Percentiles rank a stretch among this genome's conserved stretches.
phyloP scores from a whole-genome alignment of 2,329 filamentous ascomycete genomes.

The Apiospora malaysiana region DNA sequence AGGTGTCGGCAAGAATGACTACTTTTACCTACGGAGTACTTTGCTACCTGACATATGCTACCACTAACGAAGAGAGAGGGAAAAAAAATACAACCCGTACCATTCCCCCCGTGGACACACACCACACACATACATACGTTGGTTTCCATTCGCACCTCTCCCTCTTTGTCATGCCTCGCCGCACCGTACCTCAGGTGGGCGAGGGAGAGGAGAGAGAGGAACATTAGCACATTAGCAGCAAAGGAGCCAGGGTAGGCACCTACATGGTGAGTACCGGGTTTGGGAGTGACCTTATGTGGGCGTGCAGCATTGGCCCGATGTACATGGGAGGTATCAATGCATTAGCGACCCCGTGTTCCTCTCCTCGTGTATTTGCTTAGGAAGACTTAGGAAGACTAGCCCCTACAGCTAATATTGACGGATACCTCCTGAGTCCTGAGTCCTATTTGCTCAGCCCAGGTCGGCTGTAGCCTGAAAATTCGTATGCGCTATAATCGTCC shows the following conservation, averaged over 20 bases:
- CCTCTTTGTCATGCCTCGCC: conserved; percentile 1
- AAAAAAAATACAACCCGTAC: too few species aligned
- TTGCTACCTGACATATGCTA: too few species aligned
- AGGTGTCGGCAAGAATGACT: background rate
- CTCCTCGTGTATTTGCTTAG: conserved; percentile 13
- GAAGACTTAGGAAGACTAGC: conserved; percentile 14
- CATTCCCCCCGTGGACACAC: too few species aligned
- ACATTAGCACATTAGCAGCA: background rate
- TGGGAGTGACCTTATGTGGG: background rate
- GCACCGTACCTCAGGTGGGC: conserved; percentile 1
- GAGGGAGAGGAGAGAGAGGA: background rate
- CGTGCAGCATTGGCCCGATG: background rate
- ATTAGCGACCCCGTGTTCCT: conserved; percentile 17
- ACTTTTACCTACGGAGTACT: too few species aligned
- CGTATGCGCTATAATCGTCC: background rate
- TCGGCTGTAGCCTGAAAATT: conserved; percentile 10
- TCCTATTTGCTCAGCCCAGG: background rate
- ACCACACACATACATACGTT: too few species aligned
- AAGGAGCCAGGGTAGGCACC: background rate
- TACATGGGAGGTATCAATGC: conserved; percentile 6
- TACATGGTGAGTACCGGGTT: conserved; percentile 4
- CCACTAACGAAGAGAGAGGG: too few species aligned
- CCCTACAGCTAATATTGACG: conserved; percentile 12
- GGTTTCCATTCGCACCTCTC: background rate
- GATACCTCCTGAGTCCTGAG: conserved; percentile 15